These are phyloP conservation scores for Phylloporus sp. DNA, from an alignment of 1,284 basidiomycete genomes.

Conservation along the genomic window DNA sequence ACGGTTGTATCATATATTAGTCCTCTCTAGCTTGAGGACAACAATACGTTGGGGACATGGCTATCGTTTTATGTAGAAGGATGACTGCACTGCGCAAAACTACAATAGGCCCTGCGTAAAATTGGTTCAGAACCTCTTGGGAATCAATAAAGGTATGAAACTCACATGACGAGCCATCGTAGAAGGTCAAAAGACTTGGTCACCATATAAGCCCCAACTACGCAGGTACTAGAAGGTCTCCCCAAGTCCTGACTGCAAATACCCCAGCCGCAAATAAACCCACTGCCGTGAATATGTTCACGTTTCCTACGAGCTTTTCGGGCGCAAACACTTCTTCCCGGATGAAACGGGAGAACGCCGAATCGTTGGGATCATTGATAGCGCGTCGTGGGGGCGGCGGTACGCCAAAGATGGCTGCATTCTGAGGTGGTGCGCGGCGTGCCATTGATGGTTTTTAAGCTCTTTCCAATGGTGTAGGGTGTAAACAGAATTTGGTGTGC, in stretches of 20 bases:
- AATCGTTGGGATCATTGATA: slow-evolving; percentile 65
- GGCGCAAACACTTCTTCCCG: slow-evolving; percentile 73
- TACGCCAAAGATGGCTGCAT: slow-evolving; percentile 61
- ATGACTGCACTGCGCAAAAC: slow-evolving; percentile 12
- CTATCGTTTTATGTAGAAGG: slow-evolving; percentile 26
- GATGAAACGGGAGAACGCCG: slow-evolving; percentile 64
- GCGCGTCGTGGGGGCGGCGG: slow-evolving; percentile 41
- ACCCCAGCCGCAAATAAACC: slow-evolving; percentile 74
- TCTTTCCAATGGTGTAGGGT: not conserved
- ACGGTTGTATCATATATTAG: slow-evolving; percentile 23
- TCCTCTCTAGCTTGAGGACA: slow-evolving; percentile 28
- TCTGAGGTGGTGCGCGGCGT: slow-evolving; percentile 66
- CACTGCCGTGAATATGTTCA: slow-evolving; percentile 70
- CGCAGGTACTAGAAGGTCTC: slow-evolving; percentile 75
- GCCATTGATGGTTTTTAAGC: slow-evolving; percentile 55
- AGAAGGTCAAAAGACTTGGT: not conserved
- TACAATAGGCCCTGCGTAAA: slow-evolving; percentile 15
- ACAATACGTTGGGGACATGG: slow-evolving; percentile 28
- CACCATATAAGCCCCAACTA: slow-evolving; percentile 32
- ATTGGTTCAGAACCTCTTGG: slow-evolving; percentile 13
- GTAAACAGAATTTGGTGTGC: not conserved
- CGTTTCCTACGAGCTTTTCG: slow-evolving; percentile 75
- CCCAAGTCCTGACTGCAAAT: slow-evolving; percentile 70
- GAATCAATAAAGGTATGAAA: not conserved
- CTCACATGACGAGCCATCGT: slow-evolving; percentile 20